These are phyloP conservation scores for Cornus suecica DNA, from an alignment of 148 eudicot species.

Conservation along the genomic window DNA sequence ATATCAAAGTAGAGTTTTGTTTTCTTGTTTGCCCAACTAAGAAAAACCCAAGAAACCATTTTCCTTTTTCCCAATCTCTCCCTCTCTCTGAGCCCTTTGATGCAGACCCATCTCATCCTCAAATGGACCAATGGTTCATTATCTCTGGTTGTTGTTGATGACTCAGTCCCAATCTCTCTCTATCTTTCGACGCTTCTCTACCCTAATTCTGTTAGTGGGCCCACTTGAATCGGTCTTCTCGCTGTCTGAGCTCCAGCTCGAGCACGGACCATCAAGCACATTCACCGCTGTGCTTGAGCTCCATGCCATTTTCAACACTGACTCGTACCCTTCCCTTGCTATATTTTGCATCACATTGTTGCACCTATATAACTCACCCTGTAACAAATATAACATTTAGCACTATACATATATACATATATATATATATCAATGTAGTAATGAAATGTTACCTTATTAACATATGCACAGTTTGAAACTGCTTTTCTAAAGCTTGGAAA, in stretches of 20 bases:
- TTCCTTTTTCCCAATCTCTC: background rate
- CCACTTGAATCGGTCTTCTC: conserved; percentile 1
- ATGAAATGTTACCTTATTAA: conserved; percentile 28
- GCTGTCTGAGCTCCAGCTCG: background rate
- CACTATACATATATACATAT: too few species aligned
- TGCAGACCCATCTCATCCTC: background rate
- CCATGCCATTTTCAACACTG: conserved; percentile 23
- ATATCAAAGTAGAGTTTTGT: conserved; percentile 1
- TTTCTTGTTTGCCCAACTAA: background rate
- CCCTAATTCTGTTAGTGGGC: background rate
- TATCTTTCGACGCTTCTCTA: conserved; percentile 17
- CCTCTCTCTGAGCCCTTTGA: too few species aligned
- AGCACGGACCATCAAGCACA: conserved; percentile 35
- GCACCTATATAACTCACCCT: conserved; percentile 34
- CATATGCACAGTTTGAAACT: conserved; percentile 34
- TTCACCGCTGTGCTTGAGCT: conserved; percentile 33
- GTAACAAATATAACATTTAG: background rate
- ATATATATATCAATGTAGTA: background rate
- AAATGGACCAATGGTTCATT: too few species aligned
- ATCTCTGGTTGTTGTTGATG: too few species aligned
- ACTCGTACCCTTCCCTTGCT: conserved; percentile 31
- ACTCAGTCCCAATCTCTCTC: too few species aligned
- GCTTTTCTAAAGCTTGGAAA: conserved; percentile 30
- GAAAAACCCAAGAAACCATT: conserved; percentile 3
- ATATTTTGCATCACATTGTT: conserved; percentile 30